phyloP scores from a whole-genome alignment of 768 basidiomycete genomes.

The Termitomyces heimii region DNA sequence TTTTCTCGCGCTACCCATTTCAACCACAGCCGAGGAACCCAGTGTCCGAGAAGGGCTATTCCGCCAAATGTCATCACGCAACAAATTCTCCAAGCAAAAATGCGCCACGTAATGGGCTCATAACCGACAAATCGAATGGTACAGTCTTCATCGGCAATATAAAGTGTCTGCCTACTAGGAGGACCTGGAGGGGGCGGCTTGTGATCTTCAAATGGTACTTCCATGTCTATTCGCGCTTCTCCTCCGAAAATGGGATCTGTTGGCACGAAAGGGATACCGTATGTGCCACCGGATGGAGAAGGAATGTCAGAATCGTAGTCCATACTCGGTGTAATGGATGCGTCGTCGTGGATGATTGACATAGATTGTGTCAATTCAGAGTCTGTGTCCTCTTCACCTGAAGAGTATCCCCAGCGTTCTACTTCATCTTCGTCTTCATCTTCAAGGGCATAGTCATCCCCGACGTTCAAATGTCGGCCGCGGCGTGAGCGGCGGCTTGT shows the following conservation, averaged over 20 bases:
- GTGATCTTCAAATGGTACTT: slow-evolving; percentile 50
- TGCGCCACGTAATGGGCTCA: slow-evolving; percentile 56
- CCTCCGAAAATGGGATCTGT: slow-evolving; percentile 80
- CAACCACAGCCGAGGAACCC: slow-evolving; percentile 92
- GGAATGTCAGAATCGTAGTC: slow-evolving; percentile 69
- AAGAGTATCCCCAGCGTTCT: slow-evolving; percentile 92
- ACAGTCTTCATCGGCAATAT: slow-evolving; percentile 85
- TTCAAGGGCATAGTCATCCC: slow-evolving; percentile 53
- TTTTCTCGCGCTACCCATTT: slow-evolving; percentile 79
- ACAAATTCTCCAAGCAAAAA: slow-evolving; percentile 62
- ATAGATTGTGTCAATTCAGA: slow-evolving; percentile 29
- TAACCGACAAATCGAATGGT: slow-evolving; percentile 87
- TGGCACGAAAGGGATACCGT: slow-evolving; percentile 60
- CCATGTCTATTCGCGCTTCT: slow-evolving; percentile 80
- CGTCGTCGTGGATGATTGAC: slow-evolving; percentile 30
- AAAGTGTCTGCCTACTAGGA: slow-evolving; percentile 80
- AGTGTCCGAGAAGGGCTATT: slow-evolving; percentile 79
- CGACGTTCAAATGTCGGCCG: slow-evolving; percentile 49
- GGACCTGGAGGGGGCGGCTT: slow-evolving; percentile 76
- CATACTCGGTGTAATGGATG: slow-evolving; percentile 52
- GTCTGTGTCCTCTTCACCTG: slow-evolving; percentile 67
- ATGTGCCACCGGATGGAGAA: slow-evolving; percentile 42
- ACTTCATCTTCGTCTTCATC: slow-evolving; percentile 48
- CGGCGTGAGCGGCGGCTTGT: slow-evolving; percentile 43
- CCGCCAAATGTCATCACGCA: slow-evolving; percentile 68